Conservation (phyloP, 495 filamentous ascomycete species). For the Xylaria bambusicola region DNA sequence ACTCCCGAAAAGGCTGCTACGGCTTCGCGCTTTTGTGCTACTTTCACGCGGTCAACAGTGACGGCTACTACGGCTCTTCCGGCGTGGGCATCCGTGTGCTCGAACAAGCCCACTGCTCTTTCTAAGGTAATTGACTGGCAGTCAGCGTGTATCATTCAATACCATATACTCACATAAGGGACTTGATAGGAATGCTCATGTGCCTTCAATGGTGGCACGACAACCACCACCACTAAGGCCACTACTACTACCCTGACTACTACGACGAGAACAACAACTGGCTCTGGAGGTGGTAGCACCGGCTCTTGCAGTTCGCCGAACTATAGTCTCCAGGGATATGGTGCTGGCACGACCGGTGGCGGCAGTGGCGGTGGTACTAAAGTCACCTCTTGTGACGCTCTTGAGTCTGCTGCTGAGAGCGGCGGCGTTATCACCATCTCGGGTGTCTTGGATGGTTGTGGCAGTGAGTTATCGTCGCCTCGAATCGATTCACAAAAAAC, state of each 20-base stretch:
- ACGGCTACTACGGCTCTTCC: conserved; percentile 18
- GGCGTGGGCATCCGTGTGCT: conserved; percentile 12
- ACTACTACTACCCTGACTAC: conserved; percentile 16
- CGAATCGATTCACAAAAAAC: background rate
- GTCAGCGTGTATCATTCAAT: background rate
- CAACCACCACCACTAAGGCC: conserved; percentile 8
- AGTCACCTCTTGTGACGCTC: conserved; percentile 49
- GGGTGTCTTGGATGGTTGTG: conserved; percentile 20
- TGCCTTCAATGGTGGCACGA: conserved; percentile 14
- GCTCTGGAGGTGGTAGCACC: conserved; percentile 11
- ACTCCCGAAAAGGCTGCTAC: conserved; percentile 17
- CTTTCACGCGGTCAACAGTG: conserved; percentile 18
- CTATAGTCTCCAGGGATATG: conserved; percentile 26
- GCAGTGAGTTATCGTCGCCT: background rate
- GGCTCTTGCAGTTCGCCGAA: conserved; percentile 9
- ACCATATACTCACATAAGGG: background rate
- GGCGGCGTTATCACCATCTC: conserved; percentile 27
- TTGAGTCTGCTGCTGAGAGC: conserved; percentile 37
- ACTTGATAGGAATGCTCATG: conserved; percentile 17
- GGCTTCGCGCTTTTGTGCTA: conserved; percentile 19
- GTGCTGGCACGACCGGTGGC: conserved; percentile 50
- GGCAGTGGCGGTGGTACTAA: conserved; percentile 51
- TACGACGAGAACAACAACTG: conserved; percentile 5
- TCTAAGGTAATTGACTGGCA: conserved; percentile 6
- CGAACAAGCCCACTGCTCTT: conserved; percentile 10